Evolutionary conservation across 1,139 yeast species (phyloP), one percentile per base, ranked within the genome.

Genomic region (Geotrichum europaeum): DNA sequence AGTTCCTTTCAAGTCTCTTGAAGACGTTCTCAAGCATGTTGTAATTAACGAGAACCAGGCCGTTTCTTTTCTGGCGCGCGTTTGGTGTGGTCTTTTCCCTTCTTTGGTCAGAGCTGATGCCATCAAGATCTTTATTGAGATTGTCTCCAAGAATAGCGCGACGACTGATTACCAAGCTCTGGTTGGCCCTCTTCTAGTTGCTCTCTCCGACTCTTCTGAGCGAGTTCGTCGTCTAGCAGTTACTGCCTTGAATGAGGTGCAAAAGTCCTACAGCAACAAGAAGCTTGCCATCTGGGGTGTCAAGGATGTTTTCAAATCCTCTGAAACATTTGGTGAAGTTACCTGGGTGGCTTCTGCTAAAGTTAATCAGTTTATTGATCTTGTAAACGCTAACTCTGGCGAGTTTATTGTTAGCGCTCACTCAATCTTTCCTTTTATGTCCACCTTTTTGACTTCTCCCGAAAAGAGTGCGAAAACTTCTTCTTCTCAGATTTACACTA

Each of bases 341-440:
- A 70, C 71, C 53, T 74, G 76, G 68, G 77, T 90, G 47, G 77
- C 87, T 47, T 87, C 91, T 56, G 81, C 83, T 59, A 96, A 89
- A 70, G 84, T 85, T 4, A 74, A 77, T 49, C 66, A 68, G 12
- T 75, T 91, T 70, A 65, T 84, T 30, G 73, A 75, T 2, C 71
- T 77, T n/a, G 64, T 65, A 34, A 72, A 88, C 53, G 68, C 77
- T 55, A 65, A 68, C 9, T 58, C 69, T 24, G 73, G 76, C 12
- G 81, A 79, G 57, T 76, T 80, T 60, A 70, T 75, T 47, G 72
- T 83, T 62, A 87, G 84, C 65, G 72, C 73, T 52, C 70, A 74
- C 25, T 80, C 78, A 53, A 71, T 84, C 18, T 71, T 76, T 24
- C 69, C 70, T 15, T 64, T 75, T 28, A 63, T 84, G 30, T 64